phyloP scores from a whole-genome alignment of 805 yeast species.

The Clavispora asparagi region DNA sequence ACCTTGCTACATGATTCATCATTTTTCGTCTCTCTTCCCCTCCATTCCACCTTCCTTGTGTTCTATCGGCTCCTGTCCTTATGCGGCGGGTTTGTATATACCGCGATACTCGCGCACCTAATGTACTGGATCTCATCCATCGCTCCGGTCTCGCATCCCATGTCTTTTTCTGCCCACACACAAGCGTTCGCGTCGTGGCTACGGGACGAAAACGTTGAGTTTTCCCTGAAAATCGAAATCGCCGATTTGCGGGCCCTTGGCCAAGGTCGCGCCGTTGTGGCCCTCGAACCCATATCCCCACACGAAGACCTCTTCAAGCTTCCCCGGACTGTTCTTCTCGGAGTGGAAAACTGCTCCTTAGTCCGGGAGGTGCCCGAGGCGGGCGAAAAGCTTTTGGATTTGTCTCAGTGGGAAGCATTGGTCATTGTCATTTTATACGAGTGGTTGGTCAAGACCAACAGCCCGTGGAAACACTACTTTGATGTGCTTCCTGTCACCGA shows the following conservation, averaged over 20 bases:
- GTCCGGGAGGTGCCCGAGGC: conserved; percentile 24
- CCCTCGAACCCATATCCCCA: conserved; percentile 50
- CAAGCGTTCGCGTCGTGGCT: conserved; percentile 26
- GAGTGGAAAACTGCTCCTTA: conserved; percentile 53
- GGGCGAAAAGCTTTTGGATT: conserved; percentile 30
- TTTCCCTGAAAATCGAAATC: conserved; percentile 55
- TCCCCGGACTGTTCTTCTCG: conserved; percentile 55
- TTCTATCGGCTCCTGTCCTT: no score
- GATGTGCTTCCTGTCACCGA: conserved; percentile 56
- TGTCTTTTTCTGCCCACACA: conserved; percentile 14
- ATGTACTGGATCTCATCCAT: not conserved
- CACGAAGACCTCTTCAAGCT: conserved; percentile 68
- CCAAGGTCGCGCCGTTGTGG: conserved; percentile 79
- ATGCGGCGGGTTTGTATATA: not conserved
- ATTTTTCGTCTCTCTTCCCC: no score
- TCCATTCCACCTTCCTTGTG: no score
- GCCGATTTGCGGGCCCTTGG: conserved; percentile 51
- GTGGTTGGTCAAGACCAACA: conserved; percentile 33
- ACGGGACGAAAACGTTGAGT: conserved; percentile 26
- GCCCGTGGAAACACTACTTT: conserved; percentile 70
- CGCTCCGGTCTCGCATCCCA: not conserved
- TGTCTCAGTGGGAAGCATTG: conserved; percentile 75
- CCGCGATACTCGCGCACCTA: not conserved
- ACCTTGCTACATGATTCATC: no score
- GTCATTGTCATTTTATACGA: conserved; percentile 67